Evolutionary conservation across 176 grass and related monocot species (phyloP).

Genomic region (Thinopyrum elongatum): DNA sequence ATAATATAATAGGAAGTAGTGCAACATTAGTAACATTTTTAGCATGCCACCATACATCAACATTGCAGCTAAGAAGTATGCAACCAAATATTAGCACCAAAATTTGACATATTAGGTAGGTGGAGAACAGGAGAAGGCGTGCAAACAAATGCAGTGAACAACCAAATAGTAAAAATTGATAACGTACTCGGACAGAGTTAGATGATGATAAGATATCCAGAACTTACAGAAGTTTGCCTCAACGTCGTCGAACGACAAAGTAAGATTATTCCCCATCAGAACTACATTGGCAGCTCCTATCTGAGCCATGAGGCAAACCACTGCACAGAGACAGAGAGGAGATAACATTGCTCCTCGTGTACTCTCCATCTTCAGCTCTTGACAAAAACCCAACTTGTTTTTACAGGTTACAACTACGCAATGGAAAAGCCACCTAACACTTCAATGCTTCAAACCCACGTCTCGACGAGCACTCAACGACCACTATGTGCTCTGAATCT

Average conservation of each 20-base stretch:
- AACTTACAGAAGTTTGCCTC: conserved; percentile 75
- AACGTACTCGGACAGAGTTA: no score
- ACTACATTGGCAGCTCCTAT: conserved; percentile 73
- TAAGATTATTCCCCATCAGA: conserved; percentile 73
- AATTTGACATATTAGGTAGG: neutral
- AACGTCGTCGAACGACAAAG: conserved; percentile 57
- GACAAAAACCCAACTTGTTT: conserved; percentile 5
- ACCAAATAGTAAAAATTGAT: neutral
- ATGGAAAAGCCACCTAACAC: conserved; percentile 3
- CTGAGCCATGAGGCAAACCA: conserved; percentile 46
- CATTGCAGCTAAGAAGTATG: neutral
- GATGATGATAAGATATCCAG: neutral
- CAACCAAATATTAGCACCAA: neutral
- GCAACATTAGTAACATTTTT: neutral
- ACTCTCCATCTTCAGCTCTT: conserved; percentile 29
- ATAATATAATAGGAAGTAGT: neutral
- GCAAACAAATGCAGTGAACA: neutral
- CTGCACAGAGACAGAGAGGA: conserved; percentile 23
- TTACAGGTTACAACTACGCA: neutral
- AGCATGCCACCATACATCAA: neutral
- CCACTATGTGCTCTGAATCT: conserved; percentile 9
- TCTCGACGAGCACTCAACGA: neutral
- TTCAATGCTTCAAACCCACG: conserved; percentile 23
- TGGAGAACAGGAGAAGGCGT: neutral
- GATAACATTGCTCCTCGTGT: conserved; percentile 4